Conservation (phyloP, 2,329 filamentous ascomycete genomes). For the Cryoendolithus antarcticus region DNA sequence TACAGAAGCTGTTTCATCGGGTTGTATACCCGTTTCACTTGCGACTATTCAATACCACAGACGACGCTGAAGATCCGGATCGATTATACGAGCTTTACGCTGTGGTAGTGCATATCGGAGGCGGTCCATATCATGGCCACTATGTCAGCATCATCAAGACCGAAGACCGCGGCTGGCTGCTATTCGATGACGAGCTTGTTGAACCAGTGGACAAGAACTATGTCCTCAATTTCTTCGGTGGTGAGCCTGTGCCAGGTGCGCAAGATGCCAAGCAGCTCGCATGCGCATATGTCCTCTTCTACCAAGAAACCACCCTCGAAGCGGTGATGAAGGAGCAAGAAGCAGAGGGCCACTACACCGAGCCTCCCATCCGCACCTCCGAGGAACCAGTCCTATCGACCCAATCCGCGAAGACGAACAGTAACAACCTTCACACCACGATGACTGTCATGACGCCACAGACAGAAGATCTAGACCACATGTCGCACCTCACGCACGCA, state of each 20-base stretch:
- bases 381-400: constrained; percentile 7
- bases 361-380: constrained; percentile 18
- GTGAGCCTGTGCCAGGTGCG: constrained; percentile 41
- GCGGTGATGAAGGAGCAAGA: constrained; percentile 68
- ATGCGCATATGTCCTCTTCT: constrained; percentile 94
- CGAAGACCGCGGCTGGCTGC: constrained; percentile 83
- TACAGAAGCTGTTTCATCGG: constrained; percentile 93
- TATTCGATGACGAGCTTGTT: constrained; percentile 98
- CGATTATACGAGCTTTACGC: constrained; percentile 92
- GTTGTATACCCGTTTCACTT: constrained; percentile 96
- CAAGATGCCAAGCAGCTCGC: constrained; percentile 54
- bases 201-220: constrained; percentile 96
- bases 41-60: constrained; percentile 92
- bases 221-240: constrained; percentile 93
- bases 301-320: constrained; percentile 74
- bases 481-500: constrained; percentile 52
- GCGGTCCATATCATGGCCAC: constrained; percentile 92
- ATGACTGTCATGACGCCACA: constrained; percentile 27
- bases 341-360: constrained; percentile 47
- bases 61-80: constrained; percentile 91
- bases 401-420: not conserved
- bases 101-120: constrained; percentile 92
- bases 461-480: constrained; percentile 34
- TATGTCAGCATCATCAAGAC: constrained; percentile 98
- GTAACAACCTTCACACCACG: constrained; percentile 19